A percentile compares a stretch with the other conserved stretches of the same genome.
Evolutionary conservation across 2,329 filamentous ascomycete genomes (phyloP).

Genomic region (Ramularia endophylla): DNA sequence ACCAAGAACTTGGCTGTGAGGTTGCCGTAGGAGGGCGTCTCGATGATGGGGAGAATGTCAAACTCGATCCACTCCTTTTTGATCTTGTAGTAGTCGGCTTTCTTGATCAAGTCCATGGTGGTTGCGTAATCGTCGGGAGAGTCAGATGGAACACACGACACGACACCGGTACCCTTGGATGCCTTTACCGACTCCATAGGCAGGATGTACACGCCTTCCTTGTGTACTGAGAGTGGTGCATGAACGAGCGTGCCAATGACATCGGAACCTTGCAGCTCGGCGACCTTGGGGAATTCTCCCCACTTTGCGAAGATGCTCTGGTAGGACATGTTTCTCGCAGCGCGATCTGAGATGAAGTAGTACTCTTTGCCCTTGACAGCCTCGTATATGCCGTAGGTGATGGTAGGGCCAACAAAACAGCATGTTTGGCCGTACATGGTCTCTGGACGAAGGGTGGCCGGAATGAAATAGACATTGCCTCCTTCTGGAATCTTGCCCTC

Average conservation of each 20-base stretch:
- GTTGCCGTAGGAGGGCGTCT: constrained; percentile 82
- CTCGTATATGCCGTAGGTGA: constrained; percentile 85
- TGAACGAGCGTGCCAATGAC: constrained; percentile 84
- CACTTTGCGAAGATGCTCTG: constrained; percentile 78
- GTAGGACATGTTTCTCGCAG: constrained; percentile 92
- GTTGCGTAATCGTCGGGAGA: constrained; percentile 94
- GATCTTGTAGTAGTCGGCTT: constrained; percentile 93
- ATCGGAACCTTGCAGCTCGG: constrained; percentile 69
- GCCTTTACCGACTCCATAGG: constrained; percentile 93
- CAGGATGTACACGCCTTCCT: constrained; percentile 75
- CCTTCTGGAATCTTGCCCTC: constrained; percentile 71
- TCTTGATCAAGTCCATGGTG: constrained; percentile 80
- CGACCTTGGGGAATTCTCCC: constrained; percentile 67
- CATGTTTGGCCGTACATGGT: constrained; percentile 99
- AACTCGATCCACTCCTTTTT: constrained; percentile 94
- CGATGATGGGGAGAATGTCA: constrained; percentile 82
- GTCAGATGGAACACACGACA: constrained; percentile 92
- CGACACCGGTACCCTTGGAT: constrained; percentile 92
- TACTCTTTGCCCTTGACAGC: constrained; percentile 58
- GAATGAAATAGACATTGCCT: constrained; percentile 80
- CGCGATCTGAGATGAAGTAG: constrained; percentile 74
- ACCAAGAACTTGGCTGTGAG: constrained; percentile 77
- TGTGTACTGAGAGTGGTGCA: constrained; percentile 82
- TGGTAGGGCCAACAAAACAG: constrained; percentile 88
- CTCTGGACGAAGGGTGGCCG: constrained; percentile 88